Conservation (phyloP, 83 land plant species). For the Picea mariana region DNA sequence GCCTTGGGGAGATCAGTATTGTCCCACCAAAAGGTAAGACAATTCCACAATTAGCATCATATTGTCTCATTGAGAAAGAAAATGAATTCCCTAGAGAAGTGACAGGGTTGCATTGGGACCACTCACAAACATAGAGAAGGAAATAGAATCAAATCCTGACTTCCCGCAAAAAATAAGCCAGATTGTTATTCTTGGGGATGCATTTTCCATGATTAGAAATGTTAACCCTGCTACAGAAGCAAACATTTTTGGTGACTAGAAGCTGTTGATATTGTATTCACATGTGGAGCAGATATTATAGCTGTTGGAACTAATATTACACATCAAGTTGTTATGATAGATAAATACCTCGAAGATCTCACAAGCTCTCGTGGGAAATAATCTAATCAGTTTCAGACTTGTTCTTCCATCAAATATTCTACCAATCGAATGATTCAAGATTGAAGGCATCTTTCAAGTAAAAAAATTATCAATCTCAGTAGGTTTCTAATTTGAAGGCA, state of each 20-base stretch:
- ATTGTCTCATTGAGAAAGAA: constrained; percentile 69
- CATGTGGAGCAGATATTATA: constrained; percentile 86
- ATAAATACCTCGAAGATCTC: no score
- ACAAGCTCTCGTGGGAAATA: constrained; percentile 44
- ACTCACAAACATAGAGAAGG: constrained; percentile 61
- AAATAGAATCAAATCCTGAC: constrained; percentile 69
- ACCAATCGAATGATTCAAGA: no score
- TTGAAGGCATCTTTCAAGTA: no score
- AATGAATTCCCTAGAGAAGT: constrained; percentile 72
- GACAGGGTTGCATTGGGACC: constrained; percentile 72
- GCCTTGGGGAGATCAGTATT: constrained; percentile 66
- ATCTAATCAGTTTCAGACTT: constrained; percentile 51
- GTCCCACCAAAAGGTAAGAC: constrained; percentile 71
- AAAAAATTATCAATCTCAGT: no score
- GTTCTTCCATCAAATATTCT: no score
- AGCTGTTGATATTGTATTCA: constrained; percentile 97
- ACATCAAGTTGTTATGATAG: constrained; percentile 90
- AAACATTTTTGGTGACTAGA: constrained; percentile 90
- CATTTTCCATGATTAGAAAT: constrained; percentile 74
- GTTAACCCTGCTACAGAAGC: no score
- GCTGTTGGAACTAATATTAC: constrained; percentile 92
- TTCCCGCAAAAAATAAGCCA: constrained; percentile 76
- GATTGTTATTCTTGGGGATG: constrained; percentile 90
- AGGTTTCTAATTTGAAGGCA: no score
- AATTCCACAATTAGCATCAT: constrained; percentile 69